Base-by-base conservation (phyloP, 2,329 filamentous ascomycete species). In the Penicillium hesseltinei region DNA sequence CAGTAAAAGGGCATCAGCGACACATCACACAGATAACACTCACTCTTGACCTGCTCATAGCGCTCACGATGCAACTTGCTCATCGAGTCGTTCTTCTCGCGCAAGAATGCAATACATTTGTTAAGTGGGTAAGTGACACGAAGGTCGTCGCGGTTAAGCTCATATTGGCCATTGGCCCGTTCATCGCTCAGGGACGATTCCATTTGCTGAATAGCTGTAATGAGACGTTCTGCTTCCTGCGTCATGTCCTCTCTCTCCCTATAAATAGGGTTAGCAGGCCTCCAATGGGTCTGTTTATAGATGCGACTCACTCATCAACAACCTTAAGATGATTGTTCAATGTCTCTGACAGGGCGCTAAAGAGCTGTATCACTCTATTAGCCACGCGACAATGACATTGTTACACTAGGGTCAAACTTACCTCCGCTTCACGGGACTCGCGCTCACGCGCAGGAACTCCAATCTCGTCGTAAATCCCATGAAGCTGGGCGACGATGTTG, bases 381-480 rank as follows among this genome's bases (percentile, higher is more conserved):
- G 54, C 19, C 29, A 47, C 9, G 38, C 42, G 27, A 57, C 21
- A 27, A 55, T 39, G 6, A 5, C 42, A 33, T 23, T 36, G 33
- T 21, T n/a, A n/a, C 2, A 35, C 17, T 13, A 3, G 21, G 23
- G n/a, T 31, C 10, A 1, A 58, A 69, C 83, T 71, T 80, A 95
- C 92, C 86, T 97, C 91, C 72, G 90, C 85, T 73, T 97, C 93
- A 69, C 94, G 84, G 49, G 85, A 83, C 72, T 97, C 92, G 70
- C 94, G 89, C 75, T 97, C 94, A 86, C 96, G 92, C 70, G 81
- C 86, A 29, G 93, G 86, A n/a, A 99, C 90, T 58, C 94, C 94
- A 70, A 99, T 99, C 73, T 99, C 93, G 75, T 99, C 94, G 71
- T 97, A 99, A 57, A 97, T 84, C 64, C 89, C 90, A 77, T 97